Evolutionary conservation across 768 basidiomycete species (phyloP), one percentile per base, ranked within the genome.

Genomic region (Guyanaporus albipodus): DNA sequence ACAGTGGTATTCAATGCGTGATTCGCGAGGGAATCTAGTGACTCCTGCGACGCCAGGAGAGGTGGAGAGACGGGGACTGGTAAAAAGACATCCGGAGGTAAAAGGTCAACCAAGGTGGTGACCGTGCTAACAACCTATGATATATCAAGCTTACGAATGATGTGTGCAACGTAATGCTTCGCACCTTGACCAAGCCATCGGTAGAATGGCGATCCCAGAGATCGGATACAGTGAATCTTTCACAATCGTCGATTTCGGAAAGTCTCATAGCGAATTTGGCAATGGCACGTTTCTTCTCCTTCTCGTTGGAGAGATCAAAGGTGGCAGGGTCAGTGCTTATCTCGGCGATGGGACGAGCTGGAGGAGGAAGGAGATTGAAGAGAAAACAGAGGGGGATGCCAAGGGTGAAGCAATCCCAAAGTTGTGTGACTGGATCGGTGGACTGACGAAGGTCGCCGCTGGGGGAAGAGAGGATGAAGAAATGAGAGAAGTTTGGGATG

Each of bases 381-480:
- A 99, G 83, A 73, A 88, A 96, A 72, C 92, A 95, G 56, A 98
- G 86, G 36, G 93, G 85, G 38, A 91, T 83, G 48, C 96, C 96
- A 28, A 92, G 79, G 33, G 92, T 84, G 70, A 99, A 89, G 63
- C 89, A 83, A 62, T 91, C 89, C 85, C 94, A 95, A 40, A 97
- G 82, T 66, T 92, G 90, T 38, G 87, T 85, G 59, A 99, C 95
- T 29, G 92, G 91, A 71, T 97, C 93, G 34, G 85, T 87, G 27
- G 87, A 88, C 66, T 82, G 82, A 47, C 89, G 78, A 27, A 73
- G 68, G 33, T 83, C 74, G 53, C 80, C 81, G 31, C 73, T 62
- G 17, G 75, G 60, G 8, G 79, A 70, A 8, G 83, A 77, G 49
- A 85, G 73, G 32, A 75, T 67, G 56, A 90, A 87, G 69, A 85